Evolutionary conservation across 1,139 yeast species (phyloP).

Genomic region (Zhuliangozyma parablackwelliae): DNA sequence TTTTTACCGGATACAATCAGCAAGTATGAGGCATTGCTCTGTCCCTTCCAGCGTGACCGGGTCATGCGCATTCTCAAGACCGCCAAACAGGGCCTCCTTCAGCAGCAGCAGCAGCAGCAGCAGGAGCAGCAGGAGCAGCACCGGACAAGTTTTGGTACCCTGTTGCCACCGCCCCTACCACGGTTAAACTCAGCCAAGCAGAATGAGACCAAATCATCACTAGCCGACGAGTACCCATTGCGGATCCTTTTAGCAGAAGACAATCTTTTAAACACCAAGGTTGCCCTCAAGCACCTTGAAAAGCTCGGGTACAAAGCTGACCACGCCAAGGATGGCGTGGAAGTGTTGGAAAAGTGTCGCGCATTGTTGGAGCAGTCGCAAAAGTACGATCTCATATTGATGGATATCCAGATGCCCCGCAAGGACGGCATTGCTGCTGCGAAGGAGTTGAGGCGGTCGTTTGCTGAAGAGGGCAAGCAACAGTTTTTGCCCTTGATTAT

Average conservation of each 20-base stretch:
- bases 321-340: conserved; percentile 53
- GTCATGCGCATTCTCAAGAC: conserved; percentile 18
- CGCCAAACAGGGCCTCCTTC: background rate
- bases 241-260: conserved; percentile 51
- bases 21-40: conserved; percentile 25
- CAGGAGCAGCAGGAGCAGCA: background rate
- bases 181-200: too few relatives aligned
- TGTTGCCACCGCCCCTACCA: too few relatives aligned
- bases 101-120: background rate
- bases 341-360: conserved; percentile 38
- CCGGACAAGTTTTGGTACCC: too few relatives aligned
- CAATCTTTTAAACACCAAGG: conserved; percentile 46
- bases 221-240: conserved; percentile 36
- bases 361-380: conserved; percentile 20
- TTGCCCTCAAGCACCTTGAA: conserved; percentile 48
- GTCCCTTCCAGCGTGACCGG: conserved; percentile 32
- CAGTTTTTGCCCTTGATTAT: conserved; percentile 39
- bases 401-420: conserved; percentile 56
- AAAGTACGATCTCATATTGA: conserved; percentile 45
- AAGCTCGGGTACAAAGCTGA: conserved; percentile 52
- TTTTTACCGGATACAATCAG: conserved; percentile 21
- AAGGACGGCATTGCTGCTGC: conserved; percentile 50
- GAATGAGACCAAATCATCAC: background rate
- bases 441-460: conserved; percentile 23
- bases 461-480: conserved; percentile 15